Evolutionary conservation across 2,329 filamentous ascomycete species (phyloP), one percentile per base, ranked within the genome.

Genomic region (Corynespora cassiicola): DNA sequence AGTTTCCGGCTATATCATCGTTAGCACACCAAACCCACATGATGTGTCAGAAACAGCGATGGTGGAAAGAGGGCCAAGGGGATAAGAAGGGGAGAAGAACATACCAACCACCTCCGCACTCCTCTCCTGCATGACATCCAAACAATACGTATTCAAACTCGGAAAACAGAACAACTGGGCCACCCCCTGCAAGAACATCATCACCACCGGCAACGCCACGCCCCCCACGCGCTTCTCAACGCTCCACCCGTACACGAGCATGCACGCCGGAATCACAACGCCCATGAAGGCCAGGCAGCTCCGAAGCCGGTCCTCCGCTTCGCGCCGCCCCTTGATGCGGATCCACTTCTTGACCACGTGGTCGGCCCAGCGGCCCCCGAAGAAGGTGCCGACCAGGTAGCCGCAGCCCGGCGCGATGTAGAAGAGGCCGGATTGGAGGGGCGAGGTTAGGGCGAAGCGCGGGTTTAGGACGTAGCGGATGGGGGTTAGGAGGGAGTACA

Each of bases 91-190:
- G n/a, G 3, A 32, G 12, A 15, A 36, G 6, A 7, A 56, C 61
- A 33, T 57, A 67, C 62, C 60, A 27, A 89, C 81, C 3, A 92
- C 86, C 58, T 94, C 88, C 3, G 85, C 81, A 27, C 82, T 82
- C 19, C 79, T 74, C 1, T 76, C 75, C 49, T 86, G 86, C 84
- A 91, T 89, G 9, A 92, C 87, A 63, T 94, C 88, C 25, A 94
- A 69, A 61, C 87, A 91, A 68, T 94, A 91, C 0, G 87, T 88
- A 63, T 91, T 90, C 45, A 91, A 64, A 31, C 79, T 82, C 0
- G 86, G 86, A 56, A 90, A 90, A 54, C 85, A 87, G 58, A 89
- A 87, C 5, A 90, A 71, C 64, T 90, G 86, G 0, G 82, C 85
- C 0, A 90, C 76, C 2, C 87, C 87, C 57, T 90, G 86, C 2